Base-by-base conservation (phyloP, 768 basidiomycete species). In the Suillus occidentalis region DNA sequence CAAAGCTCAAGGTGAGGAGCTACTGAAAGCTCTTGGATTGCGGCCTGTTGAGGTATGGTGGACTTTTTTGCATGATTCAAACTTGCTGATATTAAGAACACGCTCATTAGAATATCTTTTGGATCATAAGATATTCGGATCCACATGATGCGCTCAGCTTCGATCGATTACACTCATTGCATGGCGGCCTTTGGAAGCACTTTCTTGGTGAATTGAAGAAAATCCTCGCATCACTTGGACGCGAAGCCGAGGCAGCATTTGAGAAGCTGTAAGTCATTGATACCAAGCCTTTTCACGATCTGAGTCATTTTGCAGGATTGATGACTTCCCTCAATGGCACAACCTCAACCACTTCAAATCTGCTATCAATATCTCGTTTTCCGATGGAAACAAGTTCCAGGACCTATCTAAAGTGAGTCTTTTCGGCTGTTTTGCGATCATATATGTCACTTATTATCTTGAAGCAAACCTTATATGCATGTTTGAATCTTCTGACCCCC, bases 91-190 rank as follows among this genome's bases (percentile, higher is more conserved):
- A 14, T 43, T 45, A 64, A 18, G 64, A 42, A 10, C 34, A 13
- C 12, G 34, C n/a, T n/a, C n/a, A n/a, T 3, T 39, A 81, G 80
- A 83, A 81, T 71, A 72, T 76, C 7, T 84, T 83, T 64, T 83
- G 80, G 80, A 55, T 31, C 0, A 45, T 83, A 10, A 45, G 20
- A 18, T 42, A 71, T 64, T 80, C 77, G 5, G 78, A 82, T 66
- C 76, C 77, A 16, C 67, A 79, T 61, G 22, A 42, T 6, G 75
- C 78, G 37, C 28, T 77, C 4, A 78, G 77, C 12, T 83, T 77
- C 61, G 82, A 84, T 67, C 69, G 69, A 3, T 71, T 83, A 16
- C 82, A 84, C 66, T 69, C 66, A 12, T 71, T 79, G 60, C 61
- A 74, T 56, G 59, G 56, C 31, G 82, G 81, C 1, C 36, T 80